Percentiles rank a stretch among this genome's conserved stretches.
Evolutionary conservation across 139 green algal species (phyloP).

Genomic region (Zygnema cylindricum): DNA sequence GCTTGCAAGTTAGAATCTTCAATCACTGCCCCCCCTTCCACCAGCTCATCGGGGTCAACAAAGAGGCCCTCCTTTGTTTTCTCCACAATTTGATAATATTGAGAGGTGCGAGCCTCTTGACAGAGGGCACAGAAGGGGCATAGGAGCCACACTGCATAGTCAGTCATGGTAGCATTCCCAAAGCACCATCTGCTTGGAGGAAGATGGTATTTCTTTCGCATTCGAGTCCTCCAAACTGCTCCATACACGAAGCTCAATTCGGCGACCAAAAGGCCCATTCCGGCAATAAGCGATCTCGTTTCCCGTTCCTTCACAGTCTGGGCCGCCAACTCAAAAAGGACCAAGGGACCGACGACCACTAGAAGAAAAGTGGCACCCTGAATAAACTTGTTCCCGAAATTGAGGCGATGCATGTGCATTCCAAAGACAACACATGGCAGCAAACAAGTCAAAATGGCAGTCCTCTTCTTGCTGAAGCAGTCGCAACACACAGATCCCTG

Average conservation of each 20-base stretch:
- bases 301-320: neutral
- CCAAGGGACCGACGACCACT: conserved; percentile 14
- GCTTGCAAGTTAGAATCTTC: neutral
- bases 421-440: conserved; percentile 43
- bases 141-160: conserved; percentile 15
- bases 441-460: neutral
- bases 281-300: neutral
- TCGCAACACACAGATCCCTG: neutral
- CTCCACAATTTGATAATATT: conserved; percentile 38
- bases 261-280: neutral
- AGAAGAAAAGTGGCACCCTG: conserved; percentile 40
- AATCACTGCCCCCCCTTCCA: neutral
- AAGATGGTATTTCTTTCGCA: conserved; percentile 31
- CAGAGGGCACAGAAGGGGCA: conserved; percentile 33
- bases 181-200: conserved; percentile 1
- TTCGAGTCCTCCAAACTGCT: conserved; percentile 26
- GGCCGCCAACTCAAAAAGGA: conserved; percentile 35
- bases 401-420: conserved; percentile 41
- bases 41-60: neutral
- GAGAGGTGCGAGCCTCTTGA: conserved; percentile 30
- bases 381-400: conserved; percentile 42
- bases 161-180: neutral
- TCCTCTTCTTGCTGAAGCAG: conserved; percentile 5
- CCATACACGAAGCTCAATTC: conserved; percentile 35
- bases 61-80: neutral